phyloP scores from a whole-genome alignment of 2,329 filamentous ascomycete genomes.

The Aureobasidium zeae region DNA sequence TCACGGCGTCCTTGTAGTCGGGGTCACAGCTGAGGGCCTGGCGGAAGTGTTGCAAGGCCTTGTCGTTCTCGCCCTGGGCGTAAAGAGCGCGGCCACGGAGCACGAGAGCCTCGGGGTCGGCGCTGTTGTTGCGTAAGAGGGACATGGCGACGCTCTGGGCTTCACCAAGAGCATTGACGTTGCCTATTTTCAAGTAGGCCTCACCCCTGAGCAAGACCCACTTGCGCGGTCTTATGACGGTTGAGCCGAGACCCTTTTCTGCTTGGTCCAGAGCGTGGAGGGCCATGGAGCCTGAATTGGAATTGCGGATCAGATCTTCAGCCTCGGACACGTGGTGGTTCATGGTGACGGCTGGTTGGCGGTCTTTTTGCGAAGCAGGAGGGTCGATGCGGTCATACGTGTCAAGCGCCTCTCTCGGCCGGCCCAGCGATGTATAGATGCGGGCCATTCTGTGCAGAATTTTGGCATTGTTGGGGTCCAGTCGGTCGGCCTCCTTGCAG shows the following conservation, averaged over 20 bases:
- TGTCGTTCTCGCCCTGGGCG: slow-evolving; percentile 86
- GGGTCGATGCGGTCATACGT: slow-evolving; percentile 75
- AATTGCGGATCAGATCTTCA: slow-evolving; percentile 63
- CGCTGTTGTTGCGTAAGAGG: slow-evolving; percentile 72
- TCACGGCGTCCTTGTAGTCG: slow-evolving; percentile 80
- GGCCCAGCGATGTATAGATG: slow-evolving; percentile 79
- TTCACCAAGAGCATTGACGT: slow-evolving; percentile 78
- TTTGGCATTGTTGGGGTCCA: slow-evolving; percentile 81
- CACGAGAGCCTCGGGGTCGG: slow-evolving; percentile 88
- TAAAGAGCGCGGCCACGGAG: slow-evolving; percentile 82
- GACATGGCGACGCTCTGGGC: slow-evolving; percentile 88
- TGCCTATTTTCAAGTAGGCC: slow-evolving; percentile 87
- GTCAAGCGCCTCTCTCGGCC: slow-evolving; percentile 75
- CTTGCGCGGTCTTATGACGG: slow-evolving; percentile 75
- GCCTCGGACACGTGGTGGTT: slow-evolving; percentile 70
- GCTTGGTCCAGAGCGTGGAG: slow-evolving; percentile 87
- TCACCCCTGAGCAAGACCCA: slow-evolving; percentile 91
- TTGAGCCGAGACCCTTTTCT: slow-evolving; percentile 64
- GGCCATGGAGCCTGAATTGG: slow-evolving; percentile 81
- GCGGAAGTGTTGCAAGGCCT: slow-evolving; percentile 85
- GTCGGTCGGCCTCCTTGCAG: slow-evolving; percentile 68
- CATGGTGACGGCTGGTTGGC: slow-evolving; percentile 75
- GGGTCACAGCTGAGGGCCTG: slow-evolving; percentile 85
- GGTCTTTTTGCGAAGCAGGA: slow-evolving; percentile 74
- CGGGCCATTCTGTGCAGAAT: slow-evolving; percentile 79